phyloP scores from a whole-genome alignment of 2,329 filamentous ascomycete genomes.

The Venturia oleaginea region DNA sequence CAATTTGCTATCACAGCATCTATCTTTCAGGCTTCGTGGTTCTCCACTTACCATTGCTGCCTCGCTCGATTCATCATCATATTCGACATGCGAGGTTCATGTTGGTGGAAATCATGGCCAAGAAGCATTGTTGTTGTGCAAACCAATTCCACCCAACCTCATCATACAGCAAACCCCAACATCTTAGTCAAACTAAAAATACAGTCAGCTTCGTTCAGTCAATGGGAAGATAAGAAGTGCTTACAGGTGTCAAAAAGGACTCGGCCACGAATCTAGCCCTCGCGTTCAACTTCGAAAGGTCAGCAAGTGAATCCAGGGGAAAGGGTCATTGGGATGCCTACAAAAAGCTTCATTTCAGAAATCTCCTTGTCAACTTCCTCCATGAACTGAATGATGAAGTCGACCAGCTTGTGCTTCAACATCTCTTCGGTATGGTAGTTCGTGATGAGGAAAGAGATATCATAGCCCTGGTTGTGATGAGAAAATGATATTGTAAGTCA shows the following conservation, averaged over 20 bases:
- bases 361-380: conserved; percentile 99
- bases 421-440: conserved; percentile 99
- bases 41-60: not conserved
- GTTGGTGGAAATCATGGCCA: not conserved
- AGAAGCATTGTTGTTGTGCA: not conserved
- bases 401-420: conserved; percentile 97
- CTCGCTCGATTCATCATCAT: not conserved
- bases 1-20: not conserved
- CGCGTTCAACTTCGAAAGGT: conserved; percentile 67
- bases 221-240: not conserved
- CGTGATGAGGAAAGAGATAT: conserved; percentile 97
- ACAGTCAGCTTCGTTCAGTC: not conserved
- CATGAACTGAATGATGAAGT: conserved; percentile 99
- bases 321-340: conserved; percentile 40
- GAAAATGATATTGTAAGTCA: not conserved
- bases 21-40: not conserved
- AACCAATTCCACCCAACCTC: not conserved
- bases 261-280: conserved; percentile 96
- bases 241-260: conserved; percentile 79
- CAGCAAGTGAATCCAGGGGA: conserved; percentile 20
- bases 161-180: not conserved
- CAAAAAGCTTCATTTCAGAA: conserved; percentile 99
- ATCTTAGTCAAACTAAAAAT: not conserved
- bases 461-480: conserved; percentile 61
- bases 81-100: not conserved